phyloP scores from a whole-genome alignment of 2,329 filamentous ascomycete species.

The Beauveria medogensis region DNA sequence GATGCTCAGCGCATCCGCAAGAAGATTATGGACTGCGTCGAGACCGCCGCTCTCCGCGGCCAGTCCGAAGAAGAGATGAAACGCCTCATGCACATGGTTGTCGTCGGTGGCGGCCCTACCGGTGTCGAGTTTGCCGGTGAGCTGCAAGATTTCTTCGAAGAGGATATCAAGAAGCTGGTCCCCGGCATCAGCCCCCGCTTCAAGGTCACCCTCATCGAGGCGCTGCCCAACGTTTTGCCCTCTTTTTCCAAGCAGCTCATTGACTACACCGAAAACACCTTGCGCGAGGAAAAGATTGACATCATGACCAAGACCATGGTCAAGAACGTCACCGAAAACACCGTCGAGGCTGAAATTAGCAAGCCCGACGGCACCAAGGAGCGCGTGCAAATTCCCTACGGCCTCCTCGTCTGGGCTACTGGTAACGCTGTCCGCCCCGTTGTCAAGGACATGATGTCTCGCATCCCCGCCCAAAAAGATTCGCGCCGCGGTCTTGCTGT shows the following conservation, averaged over 20 bases:
- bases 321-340: constrained; percentile 89
- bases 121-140: constrained; percentile 98
- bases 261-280: constrained; percentile 97
- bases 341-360: constrained; percentile 81
- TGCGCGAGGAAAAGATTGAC: constrained; percentile 96
- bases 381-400: constrained; percentile 77
- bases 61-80: constrained; percentile 81
- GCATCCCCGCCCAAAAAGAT: constrained; percentile 91
- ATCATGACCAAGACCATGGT: constrained; percentile 99
- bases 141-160: constrained; percentile 97
- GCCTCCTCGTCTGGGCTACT: constrained; percentile 95
- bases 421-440: constrained; percentile 89
- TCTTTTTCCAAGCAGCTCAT: constrained; percentile 99
- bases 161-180: constrained; percentile 96
- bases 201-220: constrained; percentile 95
- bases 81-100: constrained; percentile 96
- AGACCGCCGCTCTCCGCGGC: constrained; percentile 97
- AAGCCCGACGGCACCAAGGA: constrained; percentile 79
- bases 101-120: constrained; percentile 85
- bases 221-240: constrained; percentile 89
- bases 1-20: constrained; percentile 96
- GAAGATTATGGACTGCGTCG: constrained; percentile 99
- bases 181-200: constrained; percentile 93
- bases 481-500: constrained; percentile 91
- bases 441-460: constrained; percentile 82